Evolutionary conservation across 257 asterid species (phyloP).

Genomic region (Pogostemon cablin): DNA sequence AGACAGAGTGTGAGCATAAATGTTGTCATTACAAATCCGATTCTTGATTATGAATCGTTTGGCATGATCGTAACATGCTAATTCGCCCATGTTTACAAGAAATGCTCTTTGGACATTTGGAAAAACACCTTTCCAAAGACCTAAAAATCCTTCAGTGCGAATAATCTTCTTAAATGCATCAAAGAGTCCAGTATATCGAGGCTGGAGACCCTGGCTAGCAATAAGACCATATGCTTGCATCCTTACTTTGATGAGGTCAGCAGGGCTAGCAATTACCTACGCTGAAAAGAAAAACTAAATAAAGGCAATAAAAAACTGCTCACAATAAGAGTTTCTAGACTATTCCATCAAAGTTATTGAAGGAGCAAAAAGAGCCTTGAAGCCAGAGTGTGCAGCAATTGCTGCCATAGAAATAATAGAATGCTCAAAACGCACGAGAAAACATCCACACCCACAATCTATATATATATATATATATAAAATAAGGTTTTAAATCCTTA

Average conservation of each 20-base stretch:
- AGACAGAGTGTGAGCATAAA: slow-evolving; percentile 78
- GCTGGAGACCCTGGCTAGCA: slow-evolving; percentile 53
- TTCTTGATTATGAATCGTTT: slow-evolving; percentile 58
- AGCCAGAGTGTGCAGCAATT: not conserved
- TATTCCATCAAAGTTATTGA: not conserved
- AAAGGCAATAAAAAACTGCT: slow-evolving; percentile 21
- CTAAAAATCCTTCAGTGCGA: slow-evolving; percentile 56
- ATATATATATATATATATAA: too few species aligned
- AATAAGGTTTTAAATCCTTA: slow-evolving; percentile 7
- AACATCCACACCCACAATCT: not conserved
- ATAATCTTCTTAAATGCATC: slow-evolving; percentile 72
- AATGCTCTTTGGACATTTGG: slow-evolving; percentile 86
- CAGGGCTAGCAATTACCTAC: slow-evolving; percentile 92
- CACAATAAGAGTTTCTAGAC: slow-evolving; percentile 5
- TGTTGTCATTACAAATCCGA: slow-evolving; percentile 62
- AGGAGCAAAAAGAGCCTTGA: not conserved
- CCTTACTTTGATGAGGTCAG: slow-evolving; percentile 89
- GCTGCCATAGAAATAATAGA: not conserved
- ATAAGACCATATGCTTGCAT: slow-evolving; percentile 79
- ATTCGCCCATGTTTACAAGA: slow-evolving; percentile 90
- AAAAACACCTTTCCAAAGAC: slow-evolving; percentile 83
- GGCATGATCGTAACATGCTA: slow-evolving; percentile 87
- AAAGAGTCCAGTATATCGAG: slow-evolving; percentile 61
- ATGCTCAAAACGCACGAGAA: not conserved
- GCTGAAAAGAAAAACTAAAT: slow-evolving; percentile 35